Percentiles rank a stretch among this genome's conserved stretches.
These are phyloP conservation scores for Erigeron philadelphicus DNA, from an alignment of 140 eudicot species.

Conservation along the genomic window DNA sequence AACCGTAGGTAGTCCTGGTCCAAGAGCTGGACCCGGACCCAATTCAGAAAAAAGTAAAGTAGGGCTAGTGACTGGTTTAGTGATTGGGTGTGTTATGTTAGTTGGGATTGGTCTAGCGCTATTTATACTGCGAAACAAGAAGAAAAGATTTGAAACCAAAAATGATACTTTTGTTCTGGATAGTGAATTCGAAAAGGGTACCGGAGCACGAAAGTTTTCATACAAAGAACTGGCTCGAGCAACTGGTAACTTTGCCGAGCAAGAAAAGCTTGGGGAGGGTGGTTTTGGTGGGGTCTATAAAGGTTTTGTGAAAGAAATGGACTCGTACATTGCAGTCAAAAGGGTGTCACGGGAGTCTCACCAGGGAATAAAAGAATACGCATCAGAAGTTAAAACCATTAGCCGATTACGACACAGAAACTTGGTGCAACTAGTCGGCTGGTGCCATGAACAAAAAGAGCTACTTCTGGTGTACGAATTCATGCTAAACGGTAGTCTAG, in stretches of 20 bases:
- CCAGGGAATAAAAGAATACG: constrained; percentile 59
- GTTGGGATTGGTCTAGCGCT: constrained; percentile 22
- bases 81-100: constrained; percentile 27
- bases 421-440: constrained; percentile 59
- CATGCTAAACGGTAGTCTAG: constrained; percentile 60
- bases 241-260: constrained; percentile 40
- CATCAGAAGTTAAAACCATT: constrained; percentile 60
- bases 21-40: background rate
- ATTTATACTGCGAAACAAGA: constrained; percentile 23
- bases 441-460: constrained; percentile 59
- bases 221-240: constrained; percentile 41
- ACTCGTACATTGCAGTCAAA: constrained; percentile 46
- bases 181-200: constrained; percentile 43
- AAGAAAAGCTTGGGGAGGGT: constrained; percentile 59
- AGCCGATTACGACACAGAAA: constrained; percentile 53
- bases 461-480: constrained; percentile 48
- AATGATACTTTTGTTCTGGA: constrained; percentile 26
- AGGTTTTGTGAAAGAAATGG: constrained; percentile 39
- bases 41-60: constrained; percentile 19
- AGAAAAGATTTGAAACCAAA: constrained; percentile 13
- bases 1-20: background rate
- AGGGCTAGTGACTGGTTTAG: constrained; percentile 28
- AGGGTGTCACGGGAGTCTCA: constrained; percentile 43
- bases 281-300: constrained; percentile 60
- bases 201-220: constrained; percentile 50